phyloP scores from a whole-genome alignment of 2,329 filamentous ascomycete genomes.

The Sporothrix mexicana region DNA sequence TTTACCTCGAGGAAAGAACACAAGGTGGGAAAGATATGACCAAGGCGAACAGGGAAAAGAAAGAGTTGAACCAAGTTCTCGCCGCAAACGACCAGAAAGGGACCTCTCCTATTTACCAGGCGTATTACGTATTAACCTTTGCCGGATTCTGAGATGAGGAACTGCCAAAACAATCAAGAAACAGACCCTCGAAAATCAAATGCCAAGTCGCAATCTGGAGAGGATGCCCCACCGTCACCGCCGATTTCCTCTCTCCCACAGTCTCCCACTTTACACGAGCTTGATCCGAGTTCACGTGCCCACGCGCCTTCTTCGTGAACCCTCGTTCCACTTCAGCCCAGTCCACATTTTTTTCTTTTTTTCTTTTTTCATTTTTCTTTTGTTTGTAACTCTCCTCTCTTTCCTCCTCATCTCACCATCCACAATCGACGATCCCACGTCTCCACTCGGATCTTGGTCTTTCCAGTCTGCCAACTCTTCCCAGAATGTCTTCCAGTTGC shows the following conservation, averaged over 20 bases:
- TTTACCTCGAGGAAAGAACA: too few species aligned
- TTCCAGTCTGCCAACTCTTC: not conserved
- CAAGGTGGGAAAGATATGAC: too few species aligned
- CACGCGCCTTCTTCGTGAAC: conserved; percentile 31
- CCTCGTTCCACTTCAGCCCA: not conserved
- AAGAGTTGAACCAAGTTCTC: too few species aligned
- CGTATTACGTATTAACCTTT: too few species aligned
- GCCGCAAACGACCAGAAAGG: too few species aligned
- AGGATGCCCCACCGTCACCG: not conserved
- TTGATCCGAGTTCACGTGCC: conserved; percentile 28
- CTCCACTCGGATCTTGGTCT: not conserved
- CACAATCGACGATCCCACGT: too few species aligned
- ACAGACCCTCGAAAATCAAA: not conserved
- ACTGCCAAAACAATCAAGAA: too few species aligned
- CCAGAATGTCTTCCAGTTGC: too few species aligned
- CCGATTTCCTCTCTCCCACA: too few species aligned
- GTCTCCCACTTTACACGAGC: conserved; percentile 5
- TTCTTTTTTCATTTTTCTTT: not conserved
- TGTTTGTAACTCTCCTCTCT: not conserved
- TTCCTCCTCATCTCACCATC: not conserved
- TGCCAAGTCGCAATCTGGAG: not conserved
- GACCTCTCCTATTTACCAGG: too few species aligned
- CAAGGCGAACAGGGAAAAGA: too few species aligned
- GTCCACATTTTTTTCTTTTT: not conserved
- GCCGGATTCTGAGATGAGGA: too few species aligned